Evolutionary conservation across 371 early-diverging fungal species (phyloP).

Genomic region (Mortierella sp.): DNA sequence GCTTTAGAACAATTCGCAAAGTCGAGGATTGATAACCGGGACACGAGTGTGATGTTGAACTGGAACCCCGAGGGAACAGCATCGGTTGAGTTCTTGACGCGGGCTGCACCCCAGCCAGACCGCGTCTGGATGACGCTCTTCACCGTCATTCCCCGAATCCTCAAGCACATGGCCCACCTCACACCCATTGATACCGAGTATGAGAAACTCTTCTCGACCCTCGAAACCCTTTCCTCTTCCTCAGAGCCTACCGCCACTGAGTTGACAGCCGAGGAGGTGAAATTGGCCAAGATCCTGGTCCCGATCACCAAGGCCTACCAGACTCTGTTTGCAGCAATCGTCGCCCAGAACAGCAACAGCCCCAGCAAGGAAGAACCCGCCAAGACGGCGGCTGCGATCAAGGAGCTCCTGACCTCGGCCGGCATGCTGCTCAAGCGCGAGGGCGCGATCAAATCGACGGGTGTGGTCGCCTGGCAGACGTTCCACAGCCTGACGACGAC

Average conservation of each 20-base stretch:
- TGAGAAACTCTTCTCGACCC: conserved; percentile 17
- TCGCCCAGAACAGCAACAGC: conserved; percentile 47
- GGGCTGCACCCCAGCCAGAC: conserved; percentile 59
- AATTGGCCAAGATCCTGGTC: conserved; percentile 35
- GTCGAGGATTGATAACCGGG: conserved; percentile 71
- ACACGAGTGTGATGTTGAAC: conserved; percentile 70
- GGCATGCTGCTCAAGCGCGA: conserved; percentile 38
- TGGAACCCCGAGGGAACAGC: conserved; percentile 61
- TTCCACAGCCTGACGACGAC: conserved; percentile 35
- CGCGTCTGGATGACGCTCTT: conserved; percentile 44
- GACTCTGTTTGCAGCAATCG: conserved; percentile 29
- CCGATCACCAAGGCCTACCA: conserved; percentile 35
- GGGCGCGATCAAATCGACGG: conserved; percentile 43
- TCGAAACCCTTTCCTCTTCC: conserved; percentile 16
- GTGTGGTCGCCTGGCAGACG: conserved; percentile 47
- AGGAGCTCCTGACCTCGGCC: conserved; percentile 27
- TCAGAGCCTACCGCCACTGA: neutral
- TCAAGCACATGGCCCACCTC: conserved; percentile 49
- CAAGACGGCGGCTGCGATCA: conserved; percentile 32
- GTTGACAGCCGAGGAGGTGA: conserved; percentile 44
- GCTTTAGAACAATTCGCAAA: conserved; percentile 52
- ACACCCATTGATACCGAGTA: conserved; percentile 28
- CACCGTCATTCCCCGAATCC: conserved; percentile 39
- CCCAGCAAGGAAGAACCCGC: conserved; percentile 46
- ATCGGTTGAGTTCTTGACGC: conserved; percentile 59